Percentiles rank a stretch among this genome's conserved stretches.
phyloP scores from a whole-genome alignment of 805 yeast species.

The Osmozyma mogii region DNA sequence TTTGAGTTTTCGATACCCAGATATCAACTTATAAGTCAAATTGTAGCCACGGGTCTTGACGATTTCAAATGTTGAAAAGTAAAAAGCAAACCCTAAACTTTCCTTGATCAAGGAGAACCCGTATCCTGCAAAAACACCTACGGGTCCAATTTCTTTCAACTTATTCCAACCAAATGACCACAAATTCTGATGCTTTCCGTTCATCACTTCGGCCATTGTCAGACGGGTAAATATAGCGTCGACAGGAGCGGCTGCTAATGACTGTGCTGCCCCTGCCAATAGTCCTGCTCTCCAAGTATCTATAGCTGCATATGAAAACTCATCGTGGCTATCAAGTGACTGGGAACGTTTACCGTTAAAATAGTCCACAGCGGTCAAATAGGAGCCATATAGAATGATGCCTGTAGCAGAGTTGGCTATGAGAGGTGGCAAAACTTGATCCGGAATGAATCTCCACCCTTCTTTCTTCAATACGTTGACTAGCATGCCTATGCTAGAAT shows the following conservation, averaged over 20 bases:
- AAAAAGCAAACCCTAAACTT: slow-evolving; percentile 73
- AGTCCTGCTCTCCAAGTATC: slow-evolving; percentile 78
- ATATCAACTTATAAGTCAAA: slow-evolving; percentile 37
- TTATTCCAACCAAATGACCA: slow-evolving; percentile 73
- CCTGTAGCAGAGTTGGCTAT: slow-evolving; percentile 89
- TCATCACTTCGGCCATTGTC: slow-evolving; percentile 62
- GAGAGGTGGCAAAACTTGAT: slow-evolving; percentile 79
- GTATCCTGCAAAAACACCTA: slow-evolving; percentile 88
- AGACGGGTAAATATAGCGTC: slow-evolving; percentile 87
- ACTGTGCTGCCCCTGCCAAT: slow-evolving; percentile 79
- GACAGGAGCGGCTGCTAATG: slow-evolving; percentile 88
- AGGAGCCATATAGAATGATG: slow-evolving; percentile 74
- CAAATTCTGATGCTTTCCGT: slow-evolving; percentile 57
- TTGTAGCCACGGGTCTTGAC: slow-evolving; percentile 63
- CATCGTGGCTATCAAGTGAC: slow-evolving; percentile 4
- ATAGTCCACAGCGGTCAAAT: slow-evolving; percentile 46
- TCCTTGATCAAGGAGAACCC: slow-evolving; percentile 74
- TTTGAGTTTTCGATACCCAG: slow-evolving; percentile 36
- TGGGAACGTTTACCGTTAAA: slow-evolving; percentile 12
- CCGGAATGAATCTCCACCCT: slow-evolving; percentile 86
- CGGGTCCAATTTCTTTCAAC: slow-evolving; percentile 62
- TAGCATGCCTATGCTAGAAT: slow-evolving; percentile 72
- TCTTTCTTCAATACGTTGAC: slow-evolving; percentile 61
- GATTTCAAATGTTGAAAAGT: slow-evolving; percentile 73
- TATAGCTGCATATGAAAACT: slow-evolving; percentile 15